Evolutionary conservation across 2,329 filamentous ascomycete species (phyloP).

Genomic region (Cadophora sp.): DNA sequence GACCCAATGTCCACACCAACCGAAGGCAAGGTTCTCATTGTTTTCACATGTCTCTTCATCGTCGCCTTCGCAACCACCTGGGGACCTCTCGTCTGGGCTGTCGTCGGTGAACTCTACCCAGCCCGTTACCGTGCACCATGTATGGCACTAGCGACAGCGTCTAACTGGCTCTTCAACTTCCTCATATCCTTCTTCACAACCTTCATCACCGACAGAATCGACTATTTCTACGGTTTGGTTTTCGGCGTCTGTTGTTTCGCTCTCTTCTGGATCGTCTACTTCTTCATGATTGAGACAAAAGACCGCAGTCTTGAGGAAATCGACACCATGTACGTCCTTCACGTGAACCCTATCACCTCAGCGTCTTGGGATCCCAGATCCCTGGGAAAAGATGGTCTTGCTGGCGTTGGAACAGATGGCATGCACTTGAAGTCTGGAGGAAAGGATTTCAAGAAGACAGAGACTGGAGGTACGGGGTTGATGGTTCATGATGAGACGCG

Average conservation of each 20-base stretch:
- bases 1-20: slow-evolving; percentile 54
- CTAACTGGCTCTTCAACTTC: slow-evolving; percentile 75
- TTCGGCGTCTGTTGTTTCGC: slow-evolving; percentile 74
- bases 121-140: slow-evolving; percentile 64
- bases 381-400: slow-evolving; percentile 31
- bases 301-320: slow-evolving; percentile 80
- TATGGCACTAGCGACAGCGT: slow-evolving; percentile 66
- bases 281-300: slow-evolving; percentile 78
- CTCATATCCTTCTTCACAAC: slow-evolving; percentile 78
- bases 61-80: slow-evolving; percentile 72
- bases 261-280: slow-evolving; percentile 73
- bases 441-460: slow-evolving; percentile 33
- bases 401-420: slow-evolving; percentile 25
- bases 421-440: slow-evolving; percentile 29
- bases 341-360: slow-evolving; percentile 53
- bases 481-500: slow-evolving; percentile 35
- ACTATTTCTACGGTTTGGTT: slow-evolving; percentile 70
- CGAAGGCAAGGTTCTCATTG: slow-evolving; percentile 66
- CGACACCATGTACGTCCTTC: slow-evolving; percentile 74
- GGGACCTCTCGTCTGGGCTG: slow-evolving; percentile 73
- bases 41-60: slow-evolving; percentile 71
- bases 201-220: slow-evolving; percentile 74
- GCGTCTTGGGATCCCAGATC: slow-evolving; percentile 41
- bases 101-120: slow-evolving; percentile 71
- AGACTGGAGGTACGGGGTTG: slow-evolving; percentile 26